phyloP scores from a whole-genome alignment of 139 green algal species.

The Chlorella sp. region DNA sequence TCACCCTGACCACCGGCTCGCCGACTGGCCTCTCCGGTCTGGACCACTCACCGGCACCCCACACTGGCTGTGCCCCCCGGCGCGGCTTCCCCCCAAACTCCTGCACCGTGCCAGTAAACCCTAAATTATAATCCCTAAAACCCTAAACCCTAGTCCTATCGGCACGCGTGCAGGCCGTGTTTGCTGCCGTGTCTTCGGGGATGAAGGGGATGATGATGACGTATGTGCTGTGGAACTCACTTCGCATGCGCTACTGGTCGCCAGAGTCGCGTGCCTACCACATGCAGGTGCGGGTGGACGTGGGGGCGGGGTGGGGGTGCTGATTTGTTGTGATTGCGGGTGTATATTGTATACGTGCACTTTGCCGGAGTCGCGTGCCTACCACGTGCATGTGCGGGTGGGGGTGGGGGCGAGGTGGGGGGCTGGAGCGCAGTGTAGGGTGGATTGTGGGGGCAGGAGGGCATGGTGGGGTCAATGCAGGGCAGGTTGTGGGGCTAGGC shows the following conservation, averaged over 20 bases:
- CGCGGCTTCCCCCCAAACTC: background rate
- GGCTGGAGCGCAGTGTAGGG: no score
- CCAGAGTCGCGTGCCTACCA: constrained; percentile 40
- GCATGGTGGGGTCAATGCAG: background rate
- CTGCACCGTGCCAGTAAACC: no score
- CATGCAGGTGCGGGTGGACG: constrained; percentile 6
- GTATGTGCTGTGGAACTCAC: constrained; percentile 26
- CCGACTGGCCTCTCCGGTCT: no score
- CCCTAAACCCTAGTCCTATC: background rate
- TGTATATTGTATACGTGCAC: no score
- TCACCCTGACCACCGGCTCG: no score
- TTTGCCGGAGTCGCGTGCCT: constrained; percentile 30
- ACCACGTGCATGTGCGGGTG: constrained; percentile 25
- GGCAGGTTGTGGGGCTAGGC: no score
- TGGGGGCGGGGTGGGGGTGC: background rate
- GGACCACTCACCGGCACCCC: background rate
- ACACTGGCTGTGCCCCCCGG: background rate
- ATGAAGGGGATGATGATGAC: constrained; percentile 14
- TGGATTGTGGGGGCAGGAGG: no score
- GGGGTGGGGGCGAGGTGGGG: no score
- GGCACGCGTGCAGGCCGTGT: background rate
- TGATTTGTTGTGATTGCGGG: background rate
- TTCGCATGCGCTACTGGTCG: constrained; percentile 32
- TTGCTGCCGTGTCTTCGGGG: background rate
- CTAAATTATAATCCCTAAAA: background rate